Conservation (phyloP, 179 eudicot species). For the Sideroxylon spinosum region DNA sequence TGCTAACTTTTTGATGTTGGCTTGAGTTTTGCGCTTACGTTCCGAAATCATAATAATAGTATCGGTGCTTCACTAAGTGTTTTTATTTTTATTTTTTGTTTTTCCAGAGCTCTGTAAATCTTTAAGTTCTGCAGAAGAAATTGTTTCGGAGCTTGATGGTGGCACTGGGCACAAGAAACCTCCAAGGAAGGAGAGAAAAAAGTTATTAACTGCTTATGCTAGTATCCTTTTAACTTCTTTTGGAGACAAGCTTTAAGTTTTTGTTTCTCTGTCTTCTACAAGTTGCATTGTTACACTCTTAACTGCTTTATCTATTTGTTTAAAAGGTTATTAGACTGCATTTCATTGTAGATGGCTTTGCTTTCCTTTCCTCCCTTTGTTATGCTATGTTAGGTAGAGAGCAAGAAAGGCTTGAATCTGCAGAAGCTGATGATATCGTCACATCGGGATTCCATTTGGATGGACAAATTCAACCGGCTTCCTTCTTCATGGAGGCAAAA, state of each 20-base stretch:
- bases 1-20: not conserved
- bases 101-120: constrained; percentile 65
- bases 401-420: constrained; percentile 23
- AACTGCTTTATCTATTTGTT: not conserved
- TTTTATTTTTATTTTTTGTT: not conserved
- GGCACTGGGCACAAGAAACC: constrained; percentile 42
- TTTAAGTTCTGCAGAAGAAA: constrained; percentile 32
- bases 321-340: not conserved
- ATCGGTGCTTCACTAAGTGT: not conserved
- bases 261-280: constrained; percentile 3
- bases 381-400: constrained; percentile 28
- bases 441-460: constrained; percentile 26
- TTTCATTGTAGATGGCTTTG: constrained; percentile 1
- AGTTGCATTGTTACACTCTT: constrained; percentile 13
- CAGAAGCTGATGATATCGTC: constrained; percentile 32
- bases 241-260: not conserved
- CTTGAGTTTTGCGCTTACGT: not conserved
- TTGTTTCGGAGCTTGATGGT: constrained; percentile 37
- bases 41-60: not conserved
- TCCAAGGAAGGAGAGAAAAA: constrained; percentile 58
- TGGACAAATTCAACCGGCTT: constrained; percentile 17
- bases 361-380: constrained; percentile 28
- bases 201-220: constrained; percentile 31
- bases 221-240: constrained; percentile 44
- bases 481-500: constrained; percentile 26